Percentiles rank a stretch among this genome's conserved stretches.
These are phyloP conservation scores for Rauvolfia tetraphylla DNA, from an alignment of 257 asterid genomes.

Conservation along the genomic window DNA sequence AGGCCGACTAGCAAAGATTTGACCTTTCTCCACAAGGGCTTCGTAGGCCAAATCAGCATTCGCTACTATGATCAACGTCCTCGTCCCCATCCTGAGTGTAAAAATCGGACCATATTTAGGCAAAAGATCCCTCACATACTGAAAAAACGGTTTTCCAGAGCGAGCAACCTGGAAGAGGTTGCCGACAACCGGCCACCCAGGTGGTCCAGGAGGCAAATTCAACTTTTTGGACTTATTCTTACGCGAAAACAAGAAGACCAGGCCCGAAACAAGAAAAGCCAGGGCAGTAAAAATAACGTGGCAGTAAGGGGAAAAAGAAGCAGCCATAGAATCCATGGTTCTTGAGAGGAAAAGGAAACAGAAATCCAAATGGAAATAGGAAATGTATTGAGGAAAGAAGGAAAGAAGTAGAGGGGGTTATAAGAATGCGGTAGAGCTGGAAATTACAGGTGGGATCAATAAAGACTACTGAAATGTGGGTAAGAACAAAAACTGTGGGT, in stretches of 20 bases:
- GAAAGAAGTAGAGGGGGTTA: neutral
- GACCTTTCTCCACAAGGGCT: constrained; percentile 67
- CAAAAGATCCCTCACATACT: constrained; percentile 55
- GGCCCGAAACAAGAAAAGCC: constrained; percentile 40
- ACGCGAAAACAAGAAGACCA: constrained; percentile 44
- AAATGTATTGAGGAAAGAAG: neutral
- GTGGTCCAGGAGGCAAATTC: constrained; percentile 87
- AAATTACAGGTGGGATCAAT: constrained; percentile 27
- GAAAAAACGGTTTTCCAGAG: constrained; percentile 75
- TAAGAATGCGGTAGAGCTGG: constrained; percentile 19
- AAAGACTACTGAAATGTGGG: neutral
- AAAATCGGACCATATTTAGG: constrained; percentile 67
- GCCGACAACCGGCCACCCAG: constrained; percentile 83
- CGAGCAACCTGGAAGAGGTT: constrained; percentile 85
- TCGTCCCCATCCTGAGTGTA: constrained; percentile 75
- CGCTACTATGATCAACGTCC: constrained; percentile 70
- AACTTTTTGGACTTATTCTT: constrained; percentile 45
- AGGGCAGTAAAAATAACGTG: constrained; percentile 57
- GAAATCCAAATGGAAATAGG: too few species aligned
- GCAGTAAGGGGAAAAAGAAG: constrained; percentile 51
- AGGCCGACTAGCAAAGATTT: constrained; percentile 72
- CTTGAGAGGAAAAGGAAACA: neutral
- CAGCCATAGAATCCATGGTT: constrained; percentile 44
- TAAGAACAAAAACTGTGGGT: constrained; percentile 5
- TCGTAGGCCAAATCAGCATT: constrained; percentile 55